Base-by-base conservation (phyloP, 495 filamentous ascomycete genomes). In the Aspergillus diversus region DNA sequence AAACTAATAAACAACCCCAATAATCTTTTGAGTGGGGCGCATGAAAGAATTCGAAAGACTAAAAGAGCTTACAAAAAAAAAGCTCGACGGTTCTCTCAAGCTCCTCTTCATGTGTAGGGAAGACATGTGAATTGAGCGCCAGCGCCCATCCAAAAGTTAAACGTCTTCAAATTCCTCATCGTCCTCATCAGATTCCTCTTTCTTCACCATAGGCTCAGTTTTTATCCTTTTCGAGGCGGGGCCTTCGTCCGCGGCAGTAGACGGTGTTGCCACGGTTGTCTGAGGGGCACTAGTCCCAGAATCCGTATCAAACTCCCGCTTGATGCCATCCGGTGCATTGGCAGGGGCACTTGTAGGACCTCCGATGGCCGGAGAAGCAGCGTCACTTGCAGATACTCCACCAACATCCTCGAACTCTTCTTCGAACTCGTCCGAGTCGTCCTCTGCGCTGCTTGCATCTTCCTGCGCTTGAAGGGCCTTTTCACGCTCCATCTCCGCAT, bases 101-200 rank as follows among this genome's bases (percentile, higher is more conserved):
- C 27, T 17, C n/a, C 21, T 27, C 15, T 21, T n/a, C 46, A 49
- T 50, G n/a, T 17, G 11, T 50, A 17, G 27, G 16, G 9, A 50
- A 50, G 16, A 17, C 32, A 27, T 39, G 35, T 42, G 27, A 48
- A 47, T 5, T 33, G 43, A 54, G 60, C 66, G 66, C 66, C 66
- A 63, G 66, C 66, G 52, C 66, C 47, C 33, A 56, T 57, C 13
- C 13, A 37, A 42, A 5, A 35, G 21, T 60, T 55, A 79, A 8
- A 80, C 82, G 62, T 85, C 81, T 54, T 84, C 81, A 54, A 85
- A 85, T 43, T 83, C 79, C 47, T 82, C 82, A 1, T 84, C 82
- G 2, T 83, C 81, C 48, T 85, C 82, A 57, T 84, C 81, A 3
- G 81, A 84, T 43, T 80, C 78, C 17, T 75, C 76, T 58, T 74